These are phyloP conservation scores for Chrysanthemum makinoi DNA, from an alignment of 129 eudicot genomes.

Conservation along the genomic window DNA sequence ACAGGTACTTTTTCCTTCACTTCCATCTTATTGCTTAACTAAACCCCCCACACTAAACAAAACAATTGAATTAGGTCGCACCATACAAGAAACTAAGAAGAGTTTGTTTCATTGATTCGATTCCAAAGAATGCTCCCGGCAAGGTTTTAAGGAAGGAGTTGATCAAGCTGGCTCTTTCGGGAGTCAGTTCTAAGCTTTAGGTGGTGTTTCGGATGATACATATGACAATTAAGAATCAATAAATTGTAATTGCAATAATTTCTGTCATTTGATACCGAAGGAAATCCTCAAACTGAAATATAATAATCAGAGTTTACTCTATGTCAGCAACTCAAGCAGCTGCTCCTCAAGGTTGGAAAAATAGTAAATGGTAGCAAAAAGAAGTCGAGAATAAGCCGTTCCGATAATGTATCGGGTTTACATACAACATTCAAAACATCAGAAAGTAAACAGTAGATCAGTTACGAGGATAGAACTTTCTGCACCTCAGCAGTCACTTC, in stretches of 20 bases:
- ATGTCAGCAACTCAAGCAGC: conserved; percentile 27
- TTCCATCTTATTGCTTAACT: background rate
- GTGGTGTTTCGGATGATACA: no score
- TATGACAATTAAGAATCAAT: no score
- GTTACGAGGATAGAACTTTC: conserved; percentile 6
- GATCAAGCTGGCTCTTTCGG: conserved; percentile 43
- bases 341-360: conserved; percentile 25
- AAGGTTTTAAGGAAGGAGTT: conserved; percentile 56
- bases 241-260: no score
- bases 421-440: background rate
- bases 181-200: conserved; percentile 44
- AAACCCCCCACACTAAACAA: background rate
- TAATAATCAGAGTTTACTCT: conserved; percentile 14
- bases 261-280: no score
- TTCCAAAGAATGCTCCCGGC: conserved; percentile 56
- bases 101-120: conserved; percentile 41
- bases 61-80: conserved; percentile 31
- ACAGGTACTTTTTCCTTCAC: conserved; percentile 36
- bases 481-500: conserved; percentile 40
- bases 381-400: conserved; percentile 2
- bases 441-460: background rate
- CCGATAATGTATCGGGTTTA: conserved; percentile 14
- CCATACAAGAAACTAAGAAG: conserved; percentile 53
- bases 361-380: conserved; percentile 22
- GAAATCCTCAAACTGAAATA: conserved; percentile 11